Evolutionary conservation across 768 basidiomycete genomes (phyloP), one percentile per base, ranked within the genome.

Genomic region (Amylocystis lapponica): DNA sequence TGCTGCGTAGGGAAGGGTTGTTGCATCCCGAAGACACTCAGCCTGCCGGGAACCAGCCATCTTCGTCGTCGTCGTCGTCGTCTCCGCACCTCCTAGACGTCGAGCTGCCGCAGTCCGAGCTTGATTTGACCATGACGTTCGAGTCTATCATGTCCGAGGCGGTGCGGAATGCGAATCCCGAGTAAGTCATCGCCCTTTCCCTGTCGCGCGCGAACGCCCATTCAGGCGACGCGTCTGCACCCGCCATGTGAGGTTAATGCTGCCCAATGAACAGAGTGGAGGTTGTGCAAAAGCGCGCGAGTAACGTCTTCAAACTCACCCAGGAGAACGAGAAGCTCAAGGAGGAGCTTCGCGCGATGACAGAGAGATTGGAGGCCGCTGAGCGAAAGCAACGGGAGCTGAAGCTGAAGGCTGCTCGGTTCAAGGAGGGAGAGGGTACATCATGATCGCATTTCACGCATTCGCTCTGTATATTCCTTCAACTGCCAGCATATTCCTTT

Each of bases 251-350:
- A n/a, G n/a, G 26, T 32, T 30, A 27, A 23, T 23, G 19, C 11
- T n/a, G 41, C 13, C 46, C 33, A 21, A 2, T 32, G 16, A 13
- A 32, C 45, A 59, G 51, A 41, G 34, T 52, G 27, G 47, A 68
- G 49, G 63, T 61, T 45, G 60, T 75, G 50, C 68, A 84, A 58
- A 88, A 87, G 64, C 79, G 86, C 48, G 80, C 78, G 31, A 84
- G 81, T 54, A 87, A 83, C 61, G 83, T 89, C 46, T 60, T 85
- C 57, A 86, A 83, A 56, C 69, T 90, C 27, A 72, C 82, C 17
- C 72, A 83, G 66, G 86, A 90, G 70, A 83, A 88, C 60, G 82
- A 85, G 61, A 83, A 80, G 61, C 67, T 90, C 47, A 80, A 83
- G 63, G 81, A 74, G 38, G 79, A 87, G 63, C 72, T 90, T 56